Evolutionary conservation across 2,329 filamentous ascomycete genomes (phyloP).

Genomic region (Pseudopyricularia javanii): DNA sequence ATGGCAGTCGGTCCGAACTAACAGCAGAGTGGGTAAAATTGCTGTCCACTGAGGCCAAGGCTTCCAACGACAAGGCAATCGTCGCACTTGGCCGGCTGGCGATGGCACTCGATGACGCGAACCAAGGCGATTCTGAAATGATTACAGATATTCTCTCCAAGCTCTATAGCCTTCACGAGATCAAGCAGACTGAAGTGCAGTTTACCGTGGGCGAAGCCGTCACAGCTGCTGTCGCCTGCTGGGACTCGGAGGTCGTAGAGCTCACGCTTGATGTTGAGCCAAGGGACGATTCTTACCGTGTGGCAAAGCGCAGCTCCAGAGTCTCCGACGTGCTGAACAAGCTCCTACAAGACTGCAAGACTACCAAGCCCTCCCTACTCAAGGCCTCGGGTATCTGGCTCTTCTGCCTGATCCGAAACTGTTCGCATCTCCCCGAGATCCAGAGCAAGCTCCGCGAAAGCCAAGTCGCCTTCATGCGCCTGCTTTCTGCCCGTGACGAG

Average conservation of each 20-base stretch:
- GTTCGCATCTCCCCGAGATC: slow-evolving; percentile 64
- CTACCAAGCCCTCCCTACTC: slow-evolving; percentile 76
- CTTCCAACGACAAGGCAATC: slow-evolving; percentile 73
- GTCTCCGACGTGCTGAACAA: slow-evolving; percentile 52
- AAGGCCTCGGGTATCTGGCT: slow-evolving; percentile 95
- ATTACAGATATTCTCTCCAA: slow-evolving; percentile 49
- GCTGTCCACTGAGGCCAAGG: slow-evolving; percentile 58
- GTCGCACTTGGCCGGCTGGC: slow-evolving; percentile 67
- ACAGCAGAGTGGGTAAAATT: slow-evolving; percentile 42
- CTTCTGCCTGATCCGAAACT: slow-evolving; percentile 81
- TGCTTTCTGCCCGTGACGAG: slow-evolving; percentile 81
- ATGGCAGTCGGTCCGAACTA: slow-evolving; percentile 13
- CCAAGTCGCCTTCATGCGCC: slow-evolving; percentile 77
- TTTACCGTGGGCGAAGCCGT: slow-evolving; percentile 87
- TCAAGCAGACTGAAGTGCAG: slow-evolving; percentile 76
- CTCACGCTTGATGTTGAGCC: slow-evolving; percentile 65
- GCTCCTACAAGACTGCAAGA: slow-evolving; percentile 64
- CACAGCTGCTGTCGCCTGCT: slow-evolving; percentile 63
- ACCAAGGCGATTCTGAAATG: slow-evolving; percentile 19
- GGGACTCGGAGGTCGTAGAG: slow-evolving; percentile 70
- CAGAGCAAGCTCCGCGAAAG: slow-evolving; percentile 64
- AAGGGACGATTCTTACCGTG: slow-evolving; percentile 16
- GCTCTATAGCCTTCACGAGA: slow-evolving; percentile 68
- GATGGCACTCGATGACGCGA: slow-evolving; percentile 35
- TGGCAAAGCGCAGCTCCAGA: slow-evolving; percentile 23